Conservation (phyloP, 768 basidiomycete genomes). For the Rhizopogon vesiculosus region DNA sequence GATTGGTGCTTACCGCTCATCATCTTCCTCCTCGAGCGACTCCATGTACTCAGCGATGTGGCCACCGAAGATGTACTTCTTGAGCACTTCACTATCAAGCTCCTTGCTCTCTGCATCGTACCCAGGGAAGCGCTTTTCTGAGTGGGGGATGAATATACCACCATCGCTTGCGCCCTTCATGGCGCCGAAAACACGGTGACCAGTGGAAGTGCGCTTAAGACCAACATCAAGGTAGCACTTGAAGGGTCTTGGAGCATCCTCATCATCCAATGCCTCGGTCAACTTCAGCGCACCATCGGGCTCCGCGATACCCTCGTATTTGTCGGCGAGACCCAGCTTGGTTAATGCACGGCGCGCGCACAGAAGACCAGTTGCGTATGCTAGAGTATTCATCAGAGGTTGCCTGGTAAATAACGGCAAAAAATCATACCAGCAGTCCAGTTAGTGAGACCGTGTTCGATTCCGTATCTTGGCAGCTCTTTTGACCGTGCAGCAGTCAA, state of each 20-base stretch:
- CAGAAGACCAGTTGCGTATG: constrained; percentile 96
- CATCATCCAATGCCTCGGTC: constrained; percentile 84
- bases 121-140: constrained; percentile 96
- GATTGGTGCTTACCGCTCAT: constrained; percentile 65
- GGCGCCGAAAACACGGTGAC: constrained; percentile 95
- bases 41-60: constrained; percentile 99
- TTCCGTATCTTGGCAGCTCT: constrained; percentile 94
- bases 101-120: constrained; percentile 91
- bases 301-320: constrained; percentile 92
- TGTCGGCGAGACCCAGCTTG: constrained; percentile 96
- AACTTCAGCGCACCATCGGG: constrained; percentile 81
- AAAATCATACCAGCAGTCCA: constrained; percentile 81
- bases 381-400: constrained; percentile 32
- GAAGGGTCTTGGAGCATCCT: constrained; percentile 97
- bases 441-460: constrained; percentile 97
- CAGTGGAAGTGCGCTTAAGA: constrained; percentile 95
- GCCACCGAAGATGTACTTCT: constrained; percentile 97
- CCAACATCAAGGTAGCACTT: constrained; percentile 99
- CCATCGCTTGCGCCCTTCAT: constrained; percentile 99
- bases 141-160: constrained; percentile 97
- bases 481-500: constrained; percentile 82
- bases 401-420: neutral
- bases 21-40: constrained; percentile 98
- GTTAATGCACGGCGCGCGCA: constrained; percentile 90
- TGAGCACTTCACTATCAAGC: constrained; percentile 89